Evolutionary conservation across 1,139 yeast genomes (phyloP).

Genomic region (Magnusiomyces tetraspermus): DNA sequence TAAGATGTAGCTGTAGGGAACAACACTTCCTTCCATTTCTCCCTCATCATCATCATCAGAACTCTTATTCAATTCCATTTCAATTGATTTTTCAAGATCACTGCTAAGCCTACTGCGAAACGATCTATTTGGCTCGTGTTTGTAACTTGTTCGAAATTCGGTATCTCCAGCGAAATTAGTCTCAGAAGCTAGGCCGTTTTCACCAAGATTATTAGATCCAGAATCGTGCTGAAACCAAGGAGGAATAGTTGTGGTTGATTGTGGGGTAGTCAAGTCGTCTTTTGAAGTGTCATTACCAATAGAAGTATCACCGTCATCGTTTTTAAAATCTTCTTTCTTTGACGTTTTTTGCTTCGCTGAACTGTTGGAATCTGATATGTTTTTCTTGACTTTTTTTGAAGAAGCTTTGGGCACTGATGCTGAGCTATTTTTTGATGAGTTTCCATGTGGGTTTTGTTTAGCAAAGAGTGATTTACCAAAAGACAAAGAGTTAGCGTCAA

Average conservation of each 20-base stretch:
- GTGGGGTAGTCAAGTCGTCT: background rate
- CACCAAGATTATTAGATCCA: background rate
- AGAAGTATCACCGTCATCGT: background rate
- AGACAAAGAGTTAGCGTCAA: background rate
- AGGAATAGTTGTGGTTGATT: background rate
- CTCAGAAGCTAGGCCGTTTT: background rate
- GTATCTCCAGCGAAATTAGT: background rate
- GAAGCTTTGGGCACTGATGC: background rate
- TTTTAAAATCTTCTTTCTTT: background rate
- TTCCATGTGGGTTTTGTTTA: background rate
- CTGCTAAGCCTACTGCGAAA: background rate
- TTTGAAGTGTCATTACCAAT: background rate
- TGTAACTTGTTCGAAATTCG: background rate
- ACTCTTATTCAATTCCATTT: background rate
- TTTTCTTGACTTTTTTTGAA: background rate
- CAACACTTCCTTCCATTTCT: conserved; percentile 1
- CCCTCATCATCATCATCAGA: conserved; percentile 1
- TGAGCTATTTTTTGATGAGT: background rate
- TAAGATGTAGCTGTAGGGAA: background rate
- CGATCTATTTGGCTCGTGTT: background rate
- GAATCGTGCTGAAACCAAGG: background rate
- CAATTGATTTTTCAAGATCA: background rate
- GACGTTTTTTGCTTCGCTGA: background rate
- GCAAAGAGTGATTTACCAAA: background rate
- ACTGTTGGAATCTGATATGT: background rate